Evolutionary conservation across 148 eudicot species (phyloP).

Genomic region (Silene uniflora): DNA sequence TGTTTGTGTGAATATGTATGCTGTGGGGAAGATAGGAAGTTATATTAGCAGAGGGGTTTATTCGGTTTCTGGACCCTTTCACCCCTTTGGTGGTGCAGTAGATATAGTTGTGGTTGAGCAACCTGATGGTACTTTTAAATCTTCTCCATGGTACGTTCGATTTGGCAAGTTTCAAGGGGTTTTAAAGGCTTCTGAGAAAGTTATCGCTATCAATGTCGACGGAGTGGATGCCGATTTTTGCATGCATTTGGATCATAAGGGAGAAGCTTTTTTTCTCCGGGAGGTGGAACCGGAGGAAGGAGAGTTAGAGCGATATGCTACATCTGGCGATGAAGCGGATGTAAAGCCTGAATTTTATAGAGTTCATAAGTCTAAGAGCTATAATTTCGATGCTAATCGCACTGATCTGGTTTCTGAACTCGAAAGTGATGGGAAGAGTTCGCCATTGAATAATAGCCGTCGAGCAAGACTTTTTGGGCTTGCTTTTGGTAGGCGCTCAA

Average conservation of each 20-base stretch:
- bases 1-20: conserved; percentile 52
- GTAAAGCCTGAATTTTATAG: conserved; percentile 32
- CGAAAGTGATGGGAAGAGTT: conserved; percentile 33
- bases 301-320: conserved; percentile 33
- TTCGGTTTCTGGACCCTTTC: conserved; percentile 80
- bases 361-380: conserved; percentile 50
- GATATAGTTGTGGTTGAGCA: conserved; percentile 95
- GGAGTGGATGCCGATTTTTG: conserved; percentile 66
- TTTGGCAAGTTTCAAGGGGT: conserved; percentile 97
- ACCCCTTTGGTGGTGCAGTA: conserved; percentile 93
- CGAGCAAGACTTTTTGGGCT: conserved; percentile 55
- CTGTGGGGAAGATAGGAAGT: conserved; percentile 81
- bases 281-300: conserved; percentile 58
- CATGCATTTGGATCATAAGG: conserved; percentile 81
- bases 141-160: conserved; percentile 94
- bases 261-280: conserved; percentile 72
- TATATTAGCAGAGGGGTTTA: conserved; percentile 65
- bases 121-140: conserved; percentile 76
- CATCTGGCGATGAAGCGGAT: conserved; percentile 61
- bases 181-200: conserved; percentile 66
- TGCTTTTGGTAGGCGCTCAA: conserved; percentile 56
- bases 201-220: conserved; percentile 64
- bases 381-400: conserved; percentile 39
- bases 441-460: conserved; percentile 35
- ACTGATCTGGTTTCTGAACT: conserved; percentile 34